phyloP scores from a whole-genome alignment of 306 rosid species.

The Mucuna pruriens region DNA sequence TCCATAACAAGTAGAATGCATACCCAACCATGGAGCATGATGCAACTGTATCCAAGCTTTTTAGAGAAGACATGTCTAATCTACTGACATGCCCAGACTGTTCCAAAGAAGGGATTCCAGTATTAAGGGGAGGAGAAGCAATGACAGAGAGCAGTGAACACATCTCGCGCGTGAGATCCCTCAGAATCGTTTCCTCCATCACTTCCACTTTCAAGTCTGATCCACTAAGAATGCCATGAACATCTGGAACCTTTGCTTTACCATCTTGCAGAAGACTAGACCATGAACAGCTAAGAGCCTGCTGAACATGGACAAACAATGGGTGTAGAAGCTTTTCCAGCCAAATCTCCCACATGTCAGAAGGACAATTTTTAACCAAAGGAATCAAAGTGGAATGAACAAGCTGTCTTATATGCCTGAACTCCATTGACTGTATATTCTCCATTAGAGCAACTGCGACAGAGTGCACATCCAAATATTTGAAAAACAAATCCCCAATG shows the following conservation, averaged over 20 bases:
- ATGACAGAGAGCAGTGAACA: conserved; percentile 75
- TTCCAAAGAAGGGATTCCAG: conserved; percentile 84
- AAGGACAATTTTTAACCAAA: conserved; percentile 80
- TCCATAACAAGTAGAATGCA: conserved; percentile 41
- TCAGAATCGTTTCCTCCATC: conserved; percentile 88
- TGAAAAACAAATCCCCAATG: conserved; percentile 82
- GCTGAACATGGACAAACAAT: conserved; percentile 71
- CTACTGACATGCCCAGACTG: conserved; percentile 86
- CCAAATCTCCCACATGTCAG: conserved; percentile 89
- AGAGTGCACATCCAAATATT: conserved; percentile 66
- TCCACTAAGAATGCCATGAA: conserved; percentile 64
- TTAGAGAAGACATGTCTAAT: conserved; percentile 64
- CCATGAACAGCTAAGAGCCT: conserved; percentile 83
- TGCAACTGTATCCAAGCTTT: conserved; percentile 70
- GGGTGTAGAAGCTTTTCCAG: conserved; percentile 88
- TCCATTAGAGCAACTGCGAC: conserved; percentile 80
- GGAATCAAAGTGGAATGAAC: conserved; percentile 87
- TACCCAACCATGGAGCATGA: conserved; percentile 93
- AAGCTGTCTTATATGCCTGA: conserved; percentile 92
- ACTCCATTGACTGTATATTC: conserved; percentile 94
- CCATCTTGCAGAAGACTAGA: conserved; percentile 85
- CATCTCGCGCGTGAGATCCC: conserved; percentile 89
- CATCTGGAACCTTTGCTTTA: conserved; percentile 92
- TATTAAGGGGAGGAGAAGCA: conserved; percentile 75
- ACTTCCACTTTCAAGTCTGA: conserved; percentile 93